Conservation (phyloP, 768 basidiomycete genomes). For the Mycena kentingensis region DNA sequence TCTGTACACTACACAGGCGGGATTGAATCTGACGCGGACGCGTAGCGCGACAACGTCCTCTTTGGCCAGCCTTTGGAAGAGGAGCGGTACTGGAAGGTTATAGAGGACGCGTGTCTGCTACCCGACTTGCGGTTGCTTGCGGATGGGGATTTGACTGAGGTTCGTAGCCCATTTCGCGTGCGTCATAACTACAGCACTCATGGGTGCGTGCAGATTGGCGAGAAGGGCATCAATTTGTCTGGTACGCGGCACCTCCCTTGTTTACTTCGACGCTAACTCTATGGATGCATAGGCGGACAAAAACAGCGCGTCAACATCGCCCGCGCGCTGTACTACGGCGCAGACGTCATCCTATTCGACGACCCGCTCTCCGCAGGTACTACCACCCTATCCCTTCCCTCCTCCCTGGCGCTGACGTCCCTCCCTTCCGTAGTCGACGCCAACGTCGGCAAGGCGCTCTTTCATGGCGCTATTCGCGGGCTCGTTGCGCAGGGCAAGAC, state of each 20-base stretch:
- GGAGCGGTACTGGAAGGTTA: slow-evolving; percentile 63
- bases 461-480: slow-evolving; percentile 59
- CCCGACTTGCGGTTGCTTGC: slow-evolving; percentile 66
- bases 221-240: slow-evolving; percentile 53
- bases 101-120: slow-evolving; percentile 59
- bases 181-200: not conserved
- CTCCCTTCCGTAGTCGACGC: slow-evolving; percentile 65
- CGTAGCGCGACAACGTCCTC: slow-evolving; percentile 62
- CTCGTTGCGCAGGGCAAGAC: slow-evolving; percentile 62
- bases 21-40: not conserved
- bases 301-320: slow-evolving; percentile 67
- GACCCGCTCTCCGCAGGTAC: slow-evolving; percentile 65
- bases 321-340: slow-evolving; percentile 65
- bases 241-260: slow-evolving; percentile 59
- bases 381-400: slow-evolving; percentile 5
- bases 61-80: slow-evolving; percentile 69
- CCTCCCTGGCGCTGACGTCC: slow-evolving; percentile 4
- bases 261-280: not conserved
- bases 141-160: slow-evolving; percentile 74
- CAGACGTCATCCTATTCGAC: slow-evolving; percentile 63
- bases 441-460: slow-evolving; percentile 70
- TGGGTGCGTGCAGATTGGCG: not conserved
- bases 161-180: slow-evolving; percentile 28
- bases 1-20: not conserved
- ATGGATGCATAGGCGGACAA: too few relatives aligned